These are phyloP conservation scores for Thymus quinquecostatus DNA, from an alignment of 257 asterid genomes.

Conservation along the genomic window DNA sequence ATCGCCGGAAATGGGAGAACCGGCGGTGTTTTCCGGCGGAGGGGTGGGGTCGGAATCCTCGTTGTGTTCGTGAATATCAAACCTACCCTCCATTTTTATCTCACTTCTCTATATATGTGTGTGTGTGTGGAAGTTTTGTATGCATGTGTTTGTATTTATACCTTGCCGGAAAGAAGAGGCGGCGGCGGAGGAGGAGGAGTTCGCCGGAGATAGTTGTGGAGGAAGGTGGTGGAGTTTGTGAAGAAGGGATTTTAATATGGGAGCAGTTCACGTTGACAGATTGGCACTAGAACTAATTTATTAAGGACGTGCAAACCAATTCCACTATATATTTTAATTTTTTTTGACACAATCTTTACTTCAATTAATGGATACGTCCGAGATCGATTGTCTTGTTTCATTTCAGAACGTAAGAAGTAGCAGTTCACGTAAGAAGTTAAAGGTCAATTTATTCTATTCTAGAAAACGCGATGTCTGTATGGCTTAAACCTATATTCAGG, in stretches of 20 bases:
- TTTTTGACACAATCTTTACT: conserved; percentile 36
- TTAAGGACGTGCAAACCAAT: conserved; percentile 74
- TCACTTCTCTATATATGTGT: background rate
- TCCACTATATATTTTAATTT: conserved; percentile 38
- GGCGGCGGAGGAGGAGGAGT: conserved; percentile 27
- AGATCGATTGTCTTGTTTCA: too few species aligned
- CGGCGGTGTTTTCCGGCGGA: conserved; percentile 48
- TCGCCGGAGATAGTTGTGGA: conserved; percentile 50
- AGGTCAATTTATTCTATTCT: too few species aligned
- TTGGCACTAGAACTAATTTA: conserved; percentile 56
- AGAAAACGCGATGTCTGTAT: too few species aligned
- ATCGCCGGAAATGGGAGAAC: conserved; percentile 59
- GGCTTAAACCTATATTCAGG: too few species aligned
- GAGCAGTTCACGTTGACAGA: conserved; percentile 63
- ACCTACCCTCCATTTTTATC: conserved; percentile 44
- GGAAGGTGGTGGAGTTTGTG: conserved; percentile 46
- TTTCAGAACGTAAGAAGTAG: too few species aligned
- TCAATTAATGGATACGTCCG: too few species aligned
- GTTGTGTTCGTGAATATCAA: conserved; percentile 37
- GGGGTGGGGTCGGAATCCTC: conserved; percentile 44
- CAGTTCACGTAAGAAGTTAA: too few species aligned
- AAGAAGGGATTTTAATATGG: conserved; percentile 43
- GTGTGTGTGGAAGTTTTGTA: background rate
- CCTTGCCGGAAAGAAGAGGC: conserved; percentile 20
- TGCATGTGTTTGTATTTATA: conserved; percentile 24